Evolutionary conservation across 2,329 filamentous ascomycete species (phyloP), one percentile per base, ranked within the genome.

Genomic region (Neofusicoccum kwambonambiense): DNA sequence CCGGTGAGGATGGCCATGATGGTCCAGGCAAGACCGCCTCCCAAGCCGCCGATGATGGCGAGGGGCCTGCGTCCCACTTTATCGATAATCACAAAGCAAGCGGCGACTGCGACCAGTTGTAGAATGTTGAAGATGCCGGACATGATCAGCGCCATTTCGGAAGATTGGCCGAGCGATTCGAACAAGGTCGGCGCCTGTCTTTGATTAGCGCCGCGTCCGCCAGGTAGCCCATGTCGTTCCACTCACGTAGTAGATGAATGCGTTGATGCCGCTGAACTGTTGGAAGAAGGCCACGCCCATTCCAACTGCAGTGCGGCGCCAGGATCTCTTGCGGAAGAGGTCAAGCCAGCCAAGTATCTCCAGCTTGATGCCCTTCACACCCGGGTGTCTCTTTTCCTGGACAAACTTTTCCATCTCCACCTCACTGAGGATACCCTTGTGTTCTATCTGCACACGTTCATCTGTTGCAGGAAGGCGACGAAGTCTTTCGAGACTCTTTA

Each of bases 1-100:
- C 83, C 84, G 2, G 87, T 83, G 17, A 88, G 74, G 3, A 83
- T 75, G 0, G 84, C 82, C 42, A 86, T 84, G 42, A 82, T 75
- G 3, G 79, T 69, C 65, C 83, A 83, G 0, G 79, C 78, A n/a
- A 80, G 69, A 67, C 62, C 52, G 41, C 39, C 60, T 12, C 63
- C 63, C 8, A 65, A 5, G 8, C 62, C 66, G 22, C 67, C 67
- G 6, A 22, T 51, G 58, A 68, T 66, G 9, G 65, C 65, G 12
- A 68, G 44, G 11, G 65, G 65, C 19, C 65, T 17, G 5, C 67
- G 56, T 44, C 27, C 64, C 35, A 80, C 58, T 6, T 64, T 50
- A 39, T 68, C 65, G 41, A 66, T 68, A 31, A 67, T 41, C 22
- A 61, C 42, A 44, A 67, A 67, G 47, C 60, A 67, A 11, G 63